phyloP scores from a whole-genome alignment of 2,329 filamentous ascomycete species.

The Claviceps lovelessii region DNA sequence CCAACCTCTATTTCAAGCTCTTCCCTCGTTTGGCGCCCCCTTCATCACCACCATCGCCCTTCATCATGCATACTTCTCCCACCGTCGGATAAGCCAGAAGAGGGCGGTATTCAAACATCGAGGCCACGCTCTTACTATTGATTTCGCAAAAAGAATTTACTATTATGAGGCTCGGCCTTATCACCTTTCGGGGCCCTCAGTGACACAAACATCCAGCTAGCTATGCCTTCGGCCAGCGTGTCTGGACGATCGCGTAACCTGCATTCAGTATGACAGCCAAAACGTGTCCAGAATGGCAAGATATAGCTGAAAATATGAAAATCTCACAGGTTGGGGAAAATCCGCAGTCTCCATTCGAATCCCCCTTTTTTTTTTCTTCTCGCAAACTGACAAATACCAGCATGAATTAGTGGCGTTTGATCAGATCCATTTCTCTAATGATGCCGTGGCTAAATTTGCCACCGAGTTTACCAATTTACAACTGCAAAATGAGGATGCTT shows the following conservation, averaged over 20 bases:
- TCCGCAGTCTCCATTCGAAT: too few relatives aligned
- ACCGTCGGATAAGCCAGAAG: neutral
- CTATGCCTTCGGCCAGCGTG: neutral
- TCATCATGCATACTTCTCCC: neutral
- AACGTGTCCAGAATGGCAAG: neutral
- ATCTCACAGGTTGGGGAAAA: constrained; percentile 1
- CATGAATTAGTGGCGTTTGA: constrained; percentile 46
- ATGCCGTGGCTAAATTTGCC: constrained; percentile 31
- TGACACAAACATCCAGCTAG: neutral
- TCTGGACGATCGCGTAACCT: neutral
- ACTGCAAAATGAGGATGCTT: constrained; percentile 10
- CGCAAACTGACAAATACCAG: constrained; percentile 22
- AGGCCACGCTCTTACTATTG: neutral
- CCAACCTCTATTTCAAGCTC: neutral
- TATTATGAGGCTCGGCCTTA: neutral
- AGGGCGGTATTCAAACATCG: neutral
- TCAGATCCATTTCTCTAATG: constrained; percentile 41
- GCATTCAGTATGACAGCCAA: neutral
- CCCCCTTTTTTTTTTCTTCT: too few relatives aligned
- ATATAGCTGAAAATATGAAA: neutral
- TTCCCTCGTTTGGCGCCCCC: neutral
- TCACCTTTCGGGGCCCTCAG: neutral
- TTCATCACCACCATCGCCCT: neutral
- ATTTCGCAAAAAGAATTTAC: neutral
- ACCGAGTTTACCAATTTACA: constrained; percentile 28